Evolutionary conservation across 495 filamentous ascomycete species (phyloP).

Genomic region (Penicillium maclennaniae): DNA sequence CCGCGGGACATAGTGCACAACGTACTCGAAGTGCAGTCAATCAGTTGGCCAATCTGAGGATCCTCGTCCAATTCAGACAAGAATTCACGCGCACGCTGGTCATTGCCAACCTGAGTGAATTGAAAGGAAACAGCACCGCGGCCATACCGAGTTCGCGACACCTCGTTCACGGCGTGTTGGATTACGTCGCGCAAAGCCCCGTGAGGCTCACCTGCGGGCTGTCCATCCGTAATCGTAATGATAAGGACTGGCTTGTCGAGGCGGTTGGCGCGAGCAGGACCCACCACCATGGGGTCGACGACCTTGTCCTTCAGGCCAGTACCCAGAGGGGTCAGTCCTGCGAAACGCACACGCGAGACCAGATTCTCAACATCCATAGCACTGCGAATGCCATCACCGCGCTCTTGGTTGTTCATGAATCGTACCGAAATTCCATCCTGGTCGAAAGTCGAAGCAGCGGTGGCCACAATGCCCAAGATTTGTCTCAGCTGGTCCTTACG

Average conservation of each 20-base stretch:
- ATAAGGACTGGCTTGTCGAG: conserved; percentile 64
- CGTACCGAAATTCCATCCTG: conserved; percentile 65
- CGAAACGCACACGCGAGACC: conserved; percentile 56
- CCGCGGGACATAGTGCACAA: conserved; percentile 7
- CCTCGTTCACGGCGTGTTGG: conserved; percentile 42
- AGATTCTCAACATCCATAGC: conserved; percentile 57
- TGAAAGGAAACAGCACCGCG: conserved; percentile 60
- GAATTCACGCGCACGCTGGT: conserved; percentile 61
- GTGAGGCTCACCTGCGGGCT: conserved; percentile 53
- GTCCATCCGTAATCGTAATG: conserved; percentile 69
- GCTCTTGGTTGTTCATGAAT: conserved; percentile 61
- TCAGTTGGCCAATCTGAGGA: conserved; percentile 55
- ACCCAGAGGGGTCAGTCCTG: conserved; percentile 66
- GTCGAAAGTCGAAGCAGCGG: conserved; percentile 65
- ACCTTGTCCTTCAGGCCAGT: conserved; percentile 59
- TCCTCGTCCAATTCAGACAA: conserved; percentile 60
- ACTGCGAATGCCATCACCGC: conserved; percentile 51
- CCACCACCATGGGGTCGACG: conserved; percentile 55
- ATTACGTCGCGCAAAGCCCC: conserved; percentile 50
- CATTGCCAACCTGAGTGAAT: conserved; percentile 72
- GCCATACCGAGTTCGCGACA: conserved; percentile 45
- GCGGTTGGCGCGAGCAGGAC: conserved; percentile 43
- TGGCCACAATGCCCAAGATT: conserved; percentile 59
- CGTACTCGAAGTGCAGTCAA: conserved; percentile 74
- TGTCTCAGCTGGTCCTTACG: conserved; percentile 62